These are phyloP conservation scores for Aspergillus bertholletiae DNA, from an alignment of 495 filamentous ascomycete genomes.

Conservation along the genomic window DNA sequence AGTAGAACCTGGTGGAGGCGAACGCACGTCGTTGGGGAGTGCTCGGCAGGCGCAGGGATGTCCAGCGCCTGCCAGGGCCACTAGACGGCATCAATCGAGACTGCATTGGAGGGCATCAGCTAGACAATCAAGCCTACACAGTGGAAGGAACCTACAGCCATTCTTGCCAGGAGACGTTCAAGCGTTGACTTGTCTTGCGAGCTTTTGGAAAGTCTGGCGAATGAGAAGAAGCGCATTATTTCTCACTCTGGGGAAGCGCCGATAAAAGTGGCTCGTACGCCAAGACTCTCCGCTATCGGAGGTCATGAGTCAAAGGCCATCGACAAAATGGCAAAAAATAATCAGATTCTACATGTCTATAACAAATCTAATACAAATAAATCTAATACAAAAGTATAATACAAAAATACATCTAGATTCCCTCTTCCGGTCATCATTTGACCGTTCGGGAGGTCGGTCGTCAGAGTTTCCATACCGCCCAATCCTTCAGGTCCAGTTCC, in stretches of 20 bases:
- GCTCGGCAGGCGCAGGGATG: conserved; percentile 22
- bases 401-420: too few species aligned
- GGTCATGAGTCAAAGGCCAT: background rate
- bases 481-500: conserved; percentile 49
- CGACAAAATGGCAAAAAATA: background rate
- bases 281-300: conserved; percentile 12
- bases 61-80: conserved; percentile 24
- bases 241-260: conserved; percentile 21
- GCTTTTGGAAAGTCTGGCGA: conserved; percentile 8
- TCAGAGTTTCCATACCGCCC: conserved; percentile 64
- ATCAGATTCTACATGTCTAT: too few species aligned
- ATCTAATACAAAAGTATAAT: background rate
- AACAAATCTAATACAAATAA: background rate
- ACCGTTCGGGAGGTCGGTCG: background rate
- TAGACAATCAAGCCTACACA: background rate
- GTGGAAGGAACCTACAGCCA: conserved; percentile 7
- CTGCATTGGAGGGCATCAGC: conserved; percentile 17
- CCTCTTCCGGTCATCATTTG: too few species aligned
- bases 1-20: conserved; percentile 34
- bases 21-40: conserved; percentile 32
- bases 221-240: conserved; percentile 24
- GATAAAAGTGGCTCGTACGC: conserved; percentile 1
- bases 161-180: conserved; percentile 2
- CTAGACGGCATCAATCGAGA: conserved; percentile 30
- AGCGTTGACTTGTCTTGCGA: background rate